phyloP scores from a whole-genome alignment of 371 early-diverging fungal species.

The Synchytrium microbalum region DNA sequence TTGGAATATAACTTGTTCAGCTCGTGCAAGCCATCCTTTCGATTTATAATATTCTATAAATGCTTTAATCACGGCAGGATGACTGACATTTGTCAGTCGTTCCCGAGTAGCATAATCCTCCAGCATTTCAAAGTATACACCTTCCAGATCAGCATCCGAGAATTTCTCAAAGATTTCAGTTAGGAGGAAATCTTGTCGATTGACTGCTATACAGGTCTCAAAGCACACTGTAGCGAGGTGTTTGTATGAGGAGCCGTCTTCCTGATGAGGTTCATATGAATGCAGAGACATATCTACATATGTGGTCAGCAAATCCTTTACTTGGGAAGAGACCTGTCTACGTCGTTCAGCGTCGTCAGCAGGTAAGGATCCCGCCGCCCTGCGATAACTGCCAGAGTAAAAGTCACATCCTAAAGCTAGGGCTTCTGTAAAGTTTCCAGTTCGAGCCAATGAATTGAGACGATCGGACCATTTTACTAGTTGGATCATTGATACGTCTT shows the following conservation, averaged over 20 bases:
- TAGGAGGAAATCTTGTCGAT: constrained; percentile 59
- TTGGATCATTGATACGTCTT: constrained; percentile 56
- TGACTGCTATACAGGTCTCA: constrained; percentile 60
- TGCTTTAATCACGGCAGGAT: constrained; percentile 57
- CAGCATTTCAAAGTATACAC: constrained; percentile 56
- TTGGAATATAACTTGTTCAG: constrained; percentile 70
- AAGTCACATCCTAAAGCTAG: constrained; percentile 57
- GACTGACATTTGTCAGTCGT: constrained; percentile 29
- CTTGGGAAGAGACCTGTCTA: neutral
- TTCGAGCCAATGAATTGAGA: constrained; percentile 55
- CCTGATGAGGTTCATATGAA: constrained; percentile 9
- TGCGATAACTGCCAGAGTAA: constrained; percentile 52
- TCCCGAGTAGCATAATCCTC: constrained; percentile 58
- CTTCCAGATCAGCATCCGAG: constrained; percentile 45
- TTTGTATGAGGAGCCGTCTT: constrained; percentile 33
- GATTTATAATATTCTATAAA: constrained; percentile 53
- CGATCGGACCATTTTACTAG: constrained; percentile 71
- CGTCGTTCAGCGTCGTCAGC: constrained; percentile 49
- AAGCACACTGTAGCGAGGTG: constrained; percentile 55
- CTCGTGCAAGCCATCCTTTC: constrained; percentile 40
- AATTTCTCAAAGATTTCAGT: constrained; percentile 66
- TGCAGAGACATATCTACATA: constrained; percentile 62
- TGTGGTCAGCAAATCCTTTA: constrained; percentile 48
- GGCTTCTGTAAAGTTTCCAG: constrained; percentile 65
- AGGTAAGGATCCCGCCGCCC: constrained; percentile 60